Conservation (phyloP, 1,284 basidiomycete species). For the Cryptococcus amylolentus region DNA sequence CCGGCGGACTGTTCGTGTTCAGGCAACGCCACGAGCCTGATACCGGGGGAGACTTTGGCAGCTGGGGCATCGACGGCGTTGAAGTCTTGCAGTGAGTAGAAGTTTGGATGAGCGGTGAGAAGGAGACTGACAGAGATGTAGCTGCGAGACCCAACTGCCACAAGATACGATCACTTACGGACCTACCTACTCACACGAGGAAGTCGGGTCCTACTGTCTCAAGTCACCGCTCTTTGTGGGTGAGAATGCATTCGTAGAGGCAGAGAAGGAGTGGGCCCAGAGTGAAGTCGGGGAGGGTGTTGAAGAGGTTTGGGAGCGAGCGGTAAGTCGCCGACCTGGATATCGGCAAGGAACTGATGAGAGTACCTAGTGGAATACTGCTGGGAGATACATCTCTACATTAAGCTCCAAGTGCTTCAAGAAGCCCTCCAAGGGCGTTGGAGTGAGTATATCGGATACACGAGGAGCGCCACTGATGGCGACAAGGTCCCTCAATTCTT, state of each 20-base stretch:
- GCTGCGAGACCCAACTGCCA: constrained; percentile 18
- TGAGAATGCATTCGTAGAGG: constrained; percentile 25
- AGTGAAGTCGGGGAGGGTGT: constrained; percentile 49
- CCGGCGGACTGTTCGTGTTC: constrained; percentile 44
- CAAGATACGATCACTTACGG: constrained; percentile 13
- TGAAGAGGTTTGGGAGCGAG: constrained; percentile 48
- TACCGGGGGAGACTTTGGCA: constrained; percentile 35
- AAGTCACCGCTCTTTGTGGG: constrained; percentile 27
- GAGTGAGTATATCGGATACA: constrained; percentile 17
- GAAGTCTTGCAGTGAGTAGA: constrained; percentile 41
- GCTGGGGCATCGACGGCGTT: constrained; percentile 46
- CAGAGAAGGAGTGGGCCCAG: constrained; percentile 46
- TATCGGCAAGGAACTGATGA: background rate
- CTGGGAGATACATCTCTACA: constrained; percentile 45
- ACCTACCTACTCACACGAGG: constrained; percentile 35
- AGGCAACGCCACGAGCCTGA: constrained; percentile 46
- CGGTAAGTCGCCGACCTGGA: constrained; percentile 28
- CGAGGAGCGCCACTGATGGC: background rate
- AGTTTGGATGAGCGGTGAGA: background rate
- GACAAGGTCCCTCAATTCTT: constrained; percentile 45
- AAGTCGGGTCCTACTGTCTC: constrained; percentile 40
- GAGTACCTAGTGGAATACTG: constrained; percentile 39
- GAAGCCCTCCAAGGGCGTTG: constrained; percentile 14
- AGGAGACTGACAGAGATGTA: background rate
- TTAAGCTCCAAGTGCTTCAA: constrained; percentile 26